phyloP scores from a whole-genome alignment of 2,329 filamentous ascomycete genomes.

The Hypoxylon sp. region DNA sequence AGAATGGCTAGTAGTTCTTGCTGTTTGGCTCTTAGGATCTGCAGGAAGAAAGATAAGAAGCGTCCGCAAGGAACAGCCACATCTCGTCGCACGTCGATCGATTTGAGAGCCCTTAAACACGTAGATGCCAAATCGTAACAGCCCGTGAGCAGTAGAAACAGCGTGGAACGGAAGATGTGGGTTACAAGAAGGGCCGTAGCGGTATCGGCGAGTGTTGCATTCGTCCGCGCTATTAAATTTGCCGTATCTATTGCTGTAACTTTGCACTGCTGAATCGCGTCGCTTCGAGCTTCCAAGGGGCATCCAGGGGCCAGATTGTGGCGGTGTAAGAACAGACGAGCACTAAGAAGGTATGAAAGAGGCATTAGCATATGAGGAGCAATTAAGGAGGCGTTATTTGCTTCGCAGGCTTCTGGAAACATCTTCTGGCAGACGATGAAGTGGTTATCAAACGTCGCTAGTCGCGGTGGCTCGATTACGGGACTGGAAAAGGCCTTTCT shows the following conservation, averaged over 20 bases:
- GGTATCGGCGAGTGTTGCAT: slow-evolving; percentile 71
- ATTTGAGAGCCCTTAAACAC: slow-evolving; percentile 78
- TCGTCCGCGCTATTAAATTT: slow-evolving; percentile 76
- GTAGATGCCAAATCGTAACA: slow-evolving; percentile 79
- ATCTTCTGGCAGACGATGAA: slow-evolving; percentile 80
- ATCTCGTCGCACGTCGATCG: slow-evolving; percentile 78
- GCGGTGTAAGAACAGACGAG: slow-evolving; percentile 86
- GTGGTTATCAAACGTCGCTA: slow-evolving; percentile 85
- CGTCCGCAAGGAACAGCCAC: slow-evolving; percentile 84
- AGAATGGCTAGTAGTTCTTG: slow-evolving; percentile 58
- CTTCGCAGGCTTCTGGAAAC: slow-evolving; percentile 81
- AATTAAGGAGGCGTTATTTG: slow-evolving; percentile 74
- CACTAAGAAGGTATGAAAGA: slow-evolving; percentile 82
- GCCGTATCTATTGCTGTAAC: slow-evolving; percentile 83
- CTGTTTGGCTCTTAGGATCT: slow-evolving; percentile 70
- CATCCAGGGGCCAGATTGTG: slow-evolving; percentile 86
- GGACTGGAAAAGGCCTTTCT: slow-evolving; percentile 77
- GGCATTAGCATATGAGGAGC: slow-evolving; percentile 82
- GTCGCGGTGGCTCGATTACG: slow-evolving; percentile 73
- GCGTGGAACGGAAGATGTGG: slow-evolving; percentile 88
- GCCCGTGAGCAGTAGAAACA: slow-evolving; percentile 82
- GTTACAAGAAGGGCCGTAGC: slow-evolving; percentile 82
- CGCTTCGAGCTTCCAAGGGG: slow-evolving; percentile 72
- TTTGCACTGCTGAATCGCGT: slow-evolving; percentile 83
- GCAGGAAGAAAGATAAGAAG: slow-evolving; percentile 84